These are phyloP conservation scores for Phragmites australis DNA, from an alignment of 176 grass and related monocot genomes.

Conservation along the genomic window DNA sequence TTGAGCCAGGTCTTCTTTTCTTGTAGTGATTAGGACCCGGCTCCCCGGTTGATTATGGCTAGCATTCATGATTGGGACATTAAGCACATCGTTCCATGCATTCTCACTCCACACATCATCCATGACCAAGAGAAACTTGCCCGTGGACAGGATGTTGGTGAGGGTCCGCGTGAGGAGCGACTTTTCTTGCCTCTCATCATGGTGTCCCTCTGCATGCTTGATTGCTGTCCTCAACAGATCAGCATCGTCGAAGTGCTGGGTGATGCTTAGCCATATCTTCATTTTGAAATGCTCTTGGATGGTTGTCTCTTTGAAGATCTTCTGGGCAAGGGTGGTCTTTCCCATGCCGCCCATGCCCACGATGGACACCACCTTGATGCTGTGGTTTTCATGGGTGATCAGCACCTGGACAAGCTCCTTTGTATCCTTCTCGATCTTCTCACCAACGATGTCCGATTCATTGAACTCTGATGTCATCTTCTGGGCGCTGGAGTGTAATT, in stretches of 20 bases:
- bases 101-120: background rate
- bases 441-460: background rate
- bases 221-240: background rate
- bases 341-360: constrained; percentile 22
- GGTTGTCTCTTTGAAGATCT: background rate
- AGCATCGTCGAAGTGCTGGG: background rate
- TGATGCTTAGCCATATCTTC: background rate
- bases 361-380: background rate
- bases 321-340: constrained; percentile 4
- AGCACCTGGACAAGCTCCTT: constrained; percentile 4
- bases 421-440: constrained; percentile 11
- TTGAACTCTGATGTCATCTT: background rate
- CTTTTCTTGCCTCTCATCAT: background rate
- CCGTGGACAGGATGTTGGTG: background rate
- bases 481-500: too few species aligned
- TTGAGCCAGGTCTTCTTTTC: background rate
- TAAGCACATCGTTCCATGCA: background rate
- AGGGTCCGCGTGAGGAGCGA: background rate
- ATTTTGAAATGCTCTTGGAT: background rate
- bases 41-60: background rate
- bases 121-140: background rate
- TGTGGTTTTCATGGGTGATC: background rate
- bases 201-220: background rate
- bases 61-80: background rate
- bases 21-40: background rate